phyloP scores from a whole-genome alignment of 129 eudicot species.

The Sambucus nigra region DNA sequence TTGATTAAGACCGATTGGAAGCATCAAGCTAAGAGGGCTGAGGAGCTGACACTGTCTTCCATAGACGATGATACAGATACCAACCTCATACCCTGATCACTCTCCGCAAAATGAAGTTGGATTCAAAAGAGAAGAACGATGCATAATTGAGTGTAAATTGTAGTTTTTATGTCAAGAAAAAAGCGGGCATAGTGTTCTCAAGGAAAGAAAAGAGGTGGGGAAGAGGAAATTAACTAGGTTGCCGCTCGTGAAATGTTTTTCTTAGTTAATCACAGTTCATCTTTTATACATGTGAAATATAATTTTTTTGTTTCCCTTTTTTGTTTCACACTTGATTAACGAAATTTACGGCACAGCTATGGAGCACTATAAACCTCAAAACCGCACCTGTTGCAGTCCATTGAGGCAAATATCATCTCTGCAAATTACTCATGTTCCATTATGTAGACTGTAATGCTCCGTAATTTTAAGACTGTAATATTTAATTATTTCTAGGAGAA shows the following conservation, averaged over 20 bases:
- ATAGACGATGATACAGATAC: slow-evolving; percentile 37
- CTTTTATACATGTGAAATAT: not conserved
- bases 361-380: too few species aligned
- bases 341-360: too few species aligned
- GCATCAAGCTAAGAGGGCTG: slow-evolving; percentile 65
- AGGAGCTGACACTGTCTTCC: slow-evolving; percentile 49
- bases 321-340: too few species aligned
- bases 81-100: slow-evolving; percentile 36
- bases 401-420: too few species aligned
- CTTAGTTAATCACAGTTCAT: not conserved
- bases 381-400: too few species aligned
- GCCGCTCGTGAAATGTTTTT: not conserved
- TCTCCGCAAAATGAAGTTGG: not conserved
- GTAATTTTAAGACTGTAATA: too few species aligned
- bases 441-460: too few species aligned
- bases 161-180: slow-evolving; percentile 8
- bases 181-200: not conserved
- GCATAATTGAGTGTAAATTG: slow-evolving; percentile 18
- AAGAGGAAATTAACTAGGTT: not conserved
- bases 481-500: too few species aligned
- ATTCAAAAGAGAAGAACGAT: not conserved
- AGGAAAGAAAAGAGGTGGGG: not conserved
- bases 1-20: slow-evolving; percentile 64
- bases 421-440: too few species aligned
- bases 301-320: too few species aligned